phyloP scores from a whole-genome alignment of 768 basidiomycete species.

The Gelatoporia subvermispora region DNA sequence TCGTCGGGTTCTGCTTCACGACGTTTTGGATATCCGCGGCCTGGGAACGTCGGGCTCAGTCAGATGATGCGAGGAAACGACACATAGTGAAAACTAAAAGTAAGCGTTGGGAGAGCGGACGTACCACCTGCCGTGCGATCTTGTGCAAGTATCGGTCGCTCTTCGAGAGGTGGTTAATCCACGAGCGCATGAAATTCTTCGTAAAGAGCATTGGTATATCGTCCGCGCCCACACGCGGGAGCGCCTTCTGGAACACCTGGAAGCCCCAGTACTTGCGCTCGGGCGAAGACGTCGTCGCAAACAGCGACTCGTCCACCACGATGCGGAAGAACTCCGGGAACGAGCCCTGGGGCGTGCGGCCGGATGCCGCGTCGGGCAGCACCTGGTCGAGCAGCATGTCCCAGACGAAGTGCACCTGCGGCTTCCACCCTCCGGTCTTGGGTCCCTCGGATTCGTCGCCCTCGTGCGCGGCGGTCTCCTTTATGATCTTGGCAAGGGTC shows the following conservation, averaged over 20 bases:
- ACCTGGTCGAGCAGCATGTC: slow-evolving; percentile 73
- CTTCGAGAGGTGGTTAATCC: slow-evolving; percentile 93
- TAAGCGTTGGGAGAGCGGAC: too few relatives aligned
- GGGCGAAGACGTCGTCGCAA: slow-evolving; percentile 75
- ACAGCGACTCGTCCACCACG: slow-evolving; percentile 90
- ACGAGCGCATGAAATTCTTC: slow-evolving; percentile 91
- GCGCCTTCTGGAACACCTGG: slow-evolving; percentile 77
- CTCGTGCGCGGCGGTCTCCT: slow-evolving; percentile 48
- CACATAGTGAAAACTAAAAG: neutral
- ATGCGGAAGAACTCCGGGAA: slow-evolving; percentile 90
- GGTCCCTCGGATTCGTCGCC: slow-evolving; percentile 36
- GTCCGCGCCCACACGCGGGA: slow-evolving; percentile 57
- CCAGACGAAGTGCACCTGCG: slow-evolving; percentile 93
- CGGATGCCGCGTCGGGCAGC: slow-evolving; percentile 43
- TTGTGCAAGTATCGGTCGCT: slow-evolving; percentile 87
- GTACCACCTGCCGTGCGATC: slow-evolving; percentile 76
- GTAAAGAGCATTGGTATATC: slow-evolving; percentile 87
- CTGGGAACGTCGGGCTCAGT: slow-evolving; percentile 31
- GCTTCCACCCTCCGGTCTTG: slow-evolving; percentile 72
- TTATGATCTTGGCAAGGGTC: slow-evolving; percentile 70
- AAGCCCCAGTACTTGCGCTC: slow-evolving; percentile 97
- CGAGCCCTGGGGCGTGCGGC: slow-evolving; percentile 39
- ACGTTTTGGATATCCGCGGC: slow-evolving; percentile 70
- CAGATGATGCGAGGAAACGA: neutral
- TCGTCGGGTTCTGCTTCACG: slow-evolving; percentile 68